Evolutionary conservation across 2,329 filamentous ascomycete genomes (phyloP), one percentile per base, ranked within the genome.

Genomic region (Lachnellula subtilissima): DNA sequence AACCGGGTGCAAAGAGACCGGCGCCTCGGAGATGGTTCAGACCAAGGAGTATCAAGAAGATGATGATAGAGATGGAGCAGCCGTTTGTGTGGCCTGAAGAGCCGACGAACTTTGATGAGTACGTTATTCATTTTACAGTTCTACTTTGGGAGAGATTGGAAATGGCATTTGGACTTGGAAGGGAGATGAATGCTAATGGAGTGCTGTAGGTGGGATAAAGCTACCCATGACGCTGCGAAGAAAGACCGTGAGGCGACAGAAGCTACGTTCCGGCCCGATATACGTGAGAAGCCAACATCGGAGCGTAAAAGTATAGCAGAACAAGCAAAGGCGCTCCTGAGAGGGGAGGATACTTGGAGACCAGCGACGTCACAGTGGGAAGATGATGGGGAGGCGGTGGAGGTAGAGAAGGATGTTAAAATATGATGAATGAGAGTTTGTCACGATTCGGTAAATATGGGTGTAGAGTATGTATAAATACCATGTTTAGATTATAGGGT

Each of bases 1-100:
- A 72, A 46, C 69, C 70, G 63, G 52, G 67, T 68, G 64, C 66
- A 64, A 70, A 60, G 73, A 64, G 71, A 71, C 69, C 69, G 69
- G 71, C 57, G 61, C 67, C 77, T 73, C 67, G 78, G 80, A 58
- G 79, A 60, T 85, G 84, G 78, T 86, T 84, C 72, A 83, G 93
- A 23, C 88, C 89, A 25, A 78, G 82, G 61, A 77, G 85, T 50
- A 81, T 86, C 68, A 99, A 99, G 82, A 88, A 86, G 73, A 99
- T 99, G 94, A 96, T 88, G 43, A 90, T 95, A 46, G 89, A 97
- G 78, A 82, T 99, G 76, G 83, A 81, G 59, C 77, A 86, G 76
- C 90, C 92, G 4, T 99, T 99, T 76, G 84, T 89, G 55, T 97
- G 90, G 88, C 94, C 94, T 1, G 80, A 84, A 61, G 72, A 77